These are phyloP conservation scores for Starmerella cellae DNA, from an alignment of 805 yeast species.

Conservation along the genomic window DNA sequence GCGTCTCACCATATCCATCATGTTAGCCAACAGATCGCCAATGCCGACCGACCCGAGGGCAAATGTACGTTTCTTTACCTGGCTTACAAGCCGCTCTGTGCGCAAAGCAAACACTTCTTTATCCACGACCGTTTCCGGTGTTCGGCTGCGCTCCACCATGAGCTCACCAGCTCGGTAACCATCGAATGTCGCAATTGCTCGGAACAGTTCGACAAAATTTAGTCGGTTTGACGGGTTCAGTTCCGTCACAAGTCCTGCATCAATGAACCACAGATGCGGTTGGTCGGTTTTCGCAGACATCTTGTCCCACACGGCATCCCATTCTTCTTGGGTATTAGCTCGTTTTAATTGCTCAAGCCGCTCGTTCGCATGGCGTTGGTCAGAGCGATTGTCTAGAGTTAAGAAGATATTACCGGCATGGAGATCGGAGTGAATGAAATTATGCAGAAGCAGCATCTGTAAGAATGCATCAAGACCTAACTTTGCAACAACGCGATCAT, in stretches of 20 bases:
- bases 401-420: constrained; percentile 94
- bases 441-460: constrained; percentile 83
- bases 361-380: constrained; percentile 3
- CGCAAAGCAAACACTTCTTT: constrained; percentile 75
- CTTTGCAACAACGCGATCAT: constrained; percentile 48
- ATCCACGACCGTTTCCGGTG: constrained; percentile 84
- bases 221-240: constrained; percentile 60
- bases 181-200: constrained; percentile 78
- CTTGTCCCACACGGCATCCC: constrained; percentile 36
- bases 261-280: constrained; percentile 82
- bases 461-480: constrained; percentile 82
- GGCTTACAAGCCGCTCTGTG: constrained; percentile 68
- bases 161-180: constrained; percentile 91
- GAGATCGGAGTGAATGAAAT: constrained; percentile 90
- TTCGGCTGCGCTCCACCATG: constrained; percentile 87
- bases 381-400: constrained; percentile 2
- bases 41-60: constrained; percentile 83
- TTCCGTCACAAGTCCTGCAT: constrained; percentile 88
- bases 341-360: constrained; percentile 20
- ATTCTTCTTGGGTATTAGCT: constrained; percentile 27
- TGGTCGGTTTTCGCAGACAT: constrained; percentile 48
- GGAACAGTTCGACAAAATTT: constrained; percentile 80
- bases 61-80: constrained; percentile 76
- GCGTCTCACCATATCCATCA: constrained; percentile 75
- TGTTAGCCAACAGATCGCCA: constrained; percentile 78